Evolutionary conservation across 331 rosid genomes (phyloP), one percentile per base, ranked within the genome.

Genomic region (Quercus tomentella): DNA sequence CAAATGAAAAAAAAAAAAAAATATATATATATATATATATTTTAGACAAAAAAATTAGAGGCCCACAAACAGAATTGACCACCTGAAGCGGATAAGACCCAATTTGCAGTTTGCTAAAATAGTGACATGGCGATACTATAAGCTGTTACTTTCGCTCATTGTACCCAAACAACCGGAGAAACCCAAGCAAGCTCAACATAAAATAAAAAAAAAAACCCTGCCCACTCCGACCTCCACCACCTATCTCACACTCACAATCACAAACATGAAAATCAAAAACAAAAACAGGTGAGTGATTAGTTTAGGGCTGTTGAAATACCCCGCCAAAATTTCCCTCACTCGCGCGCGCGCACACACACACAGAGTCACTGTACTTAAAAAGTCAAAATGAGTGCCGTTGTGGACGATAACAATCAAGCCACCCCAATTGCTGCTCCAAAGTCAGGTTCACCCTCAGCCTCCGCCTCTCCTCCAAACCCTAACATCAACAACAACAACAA

Each of bases 261-360:
- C 18, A 49, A 49, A 14, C 26, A 49, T 22, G 17, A 33, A 35
- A 6, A 4, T 31, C 26, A 20, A 33, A 33, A 35, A 3, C 51
- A 43, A 74, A 57, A 70, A 4, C 25, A 9, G 57, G 28, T 56
- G 49, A 41, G 57, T 92, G 49, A 43, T 63, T 92, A 88, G 14
- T 41, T 63, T 92, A 88, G 98, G 97, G 97, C 85, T 67, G 88
- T 87, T 76, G 74, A 77, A 82, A 71, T 79, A 82, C 86, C 91
- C 91, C 86, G 87, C 88, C 85, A 87, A 76, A 67, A 3, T 45
- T 58, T 37, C 37, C 70, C 82, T 23, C 72, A 69, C 83, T 31
- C 2, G n/a, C n/a, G n/a, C n/a, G n/a, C n/a, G n/a, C n/a, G n/a
- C 57, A 7, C 26, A 6, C 9, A 37, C 43, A 1, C 45, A 8